Evolutionary conservation across 176 grass and related monocot genomes (phyloP).

Genomic region (Elaeis guineensis): DNA sequence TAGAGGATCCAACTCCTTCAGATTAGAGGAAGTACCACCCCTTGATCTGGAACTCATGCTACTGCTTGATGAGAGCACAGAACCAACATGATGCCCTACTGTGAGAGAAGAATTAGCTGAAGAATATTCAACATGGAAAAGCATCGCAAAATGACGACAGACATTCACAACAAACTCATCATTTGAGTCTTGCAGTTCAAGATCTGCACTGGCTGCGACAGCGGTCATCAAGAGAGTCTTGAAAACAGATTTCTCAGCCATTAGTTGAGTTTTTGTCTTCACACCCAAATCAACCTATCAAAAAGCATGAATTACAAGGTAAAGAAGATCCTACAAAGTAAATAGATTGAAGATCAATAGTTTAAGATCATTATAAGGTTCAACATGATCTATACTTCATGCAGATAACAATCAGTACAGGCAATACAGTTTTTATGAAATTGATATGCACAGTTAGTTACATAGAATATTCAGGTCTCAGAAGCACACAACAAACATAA

Average conservation of each 20-base stretch:
- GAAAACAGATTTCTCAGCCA: conserved; percentile 97
- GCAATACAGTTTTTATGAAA: no score
- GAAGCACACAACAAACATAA: no score
- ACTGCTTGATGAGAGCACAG: conserved; percentile 43
- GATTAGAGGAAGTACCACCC: conserved; percentile 64
- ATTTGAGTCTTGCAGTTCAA: conserved; percentile 64
- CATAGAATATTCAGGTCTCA: no score
- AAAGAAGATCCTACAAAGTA: not conserved
- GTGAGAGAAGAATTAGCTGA: conserved; percentile 37
- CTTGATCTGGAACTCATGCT: conserved; percentile 52
- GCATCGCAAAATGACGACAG: conserved; percentile 93
- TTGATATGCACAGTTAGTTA: no score
- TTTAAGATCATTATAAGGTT: no score
- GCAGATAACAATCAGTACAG: no score
- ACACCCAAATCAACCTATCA: conserved; percentile 88
- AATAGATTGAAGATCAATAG: no score
- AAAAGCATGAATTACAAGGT: conserved; percentile 3
- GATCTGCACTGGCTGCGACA: conserved; percentile 68
- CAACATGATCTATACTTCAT: no score
- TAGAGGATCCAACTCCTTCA: conserved; percentile 79
- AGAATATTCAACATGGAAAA: conserved; percentile 82
- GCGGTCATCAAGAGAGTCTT: conserved; percentile 72
- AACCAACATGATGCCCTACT: conserved; percentile 44
- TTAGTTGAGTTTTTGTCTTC: conserved; percentile 95
- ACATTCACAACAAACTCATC: conserved; percentile 83